Evolutionary conservation across 805 yeast genomes (phyloP), one percentile per base, ranked within the genome.

Genomic region (Ogataea angusta): DNA sequence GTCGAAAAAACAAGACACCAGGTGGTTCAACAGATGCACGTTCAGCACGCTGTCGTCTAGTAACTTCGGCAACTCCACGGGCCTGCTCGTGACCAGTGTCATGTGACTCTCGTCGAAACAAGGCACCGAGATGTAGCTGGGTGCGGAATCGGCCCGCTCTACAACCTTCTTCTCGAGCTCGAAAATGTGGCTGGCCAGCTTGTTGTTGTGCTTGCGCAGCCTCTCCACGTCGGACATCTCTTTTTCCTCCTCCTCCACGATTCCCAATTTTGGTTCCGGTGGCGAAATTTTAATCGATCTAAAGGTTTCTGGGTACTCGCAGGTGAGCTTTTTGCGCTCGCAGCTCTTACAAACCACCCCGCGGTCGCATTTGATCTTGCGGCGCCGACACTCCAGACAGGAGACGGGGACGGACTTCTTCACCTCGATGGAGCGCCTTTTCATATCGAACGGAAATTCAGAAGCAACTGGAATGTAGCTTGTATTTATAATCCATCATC

Each of bases 291-390:
- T 63, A 21, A 67, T 67, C 29, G 72, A 70, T 47, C 76, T 54
- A 46, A 70, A 71, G 2, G 71, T 70, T 12, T 70, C 60, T 3
- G 76, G 76, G 43, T 67, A 71, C 26, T 60, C 63, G 53, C 76
- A 71, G 2, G 50, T 53, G 9, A 67, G 60, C 6, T 56, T 55
- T 36, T 70, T 56, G 36, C 58, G 60, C 9, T 47, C 51, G 49
- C 76, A 71, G 35, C 68, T 70, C 43, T 66, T 63, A 47, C 76
- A 71, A 2, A 73, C 72, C 22, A 54, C 54, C 22, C 53, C 41
- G 22, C 64, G 40, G 38, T 59, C 65, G 46, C 67, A 64, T 43
- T 62, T 63, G 42, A 59, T 55, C 44, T 63, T 64, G 33, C 66
- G 53, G 26, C 61, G 46, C 13, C 66, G 48, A 37, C 68, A 64